Base-by-base conservation (phyloP, 1,284 basidiomycete species). In the Cryptococcus sp. region DNA sequence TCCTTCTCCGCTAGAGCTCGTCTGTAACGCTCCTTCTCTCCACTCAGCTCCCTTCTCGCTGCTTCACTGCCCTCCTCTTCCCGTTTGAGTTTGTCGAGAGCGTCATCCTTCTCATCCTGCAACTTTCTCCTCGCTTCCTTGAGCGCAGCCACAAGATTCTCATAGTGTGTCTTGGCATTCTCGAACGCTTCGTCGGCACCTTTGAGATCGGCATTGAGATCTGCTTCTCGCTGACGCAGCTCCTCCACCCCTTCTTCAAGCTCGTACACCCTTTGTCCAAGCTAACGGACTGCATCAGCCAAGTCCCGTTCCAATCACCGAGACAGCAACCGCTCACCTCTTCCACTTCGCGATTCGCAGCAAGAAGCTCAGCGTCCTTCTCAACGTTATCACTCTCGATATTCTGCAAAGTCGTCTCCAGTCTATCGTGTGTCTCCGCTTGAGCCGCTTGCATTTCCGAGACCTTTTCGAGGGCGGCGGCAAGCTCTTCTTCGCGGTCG, bases 301-400 rank as follows among this genome's bases (percentile, higher is more conserved):
- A 13, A 34, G 16, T 22, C 3, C 17, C 17, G n/a, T 6, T 29
- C 15, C 25, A n/a, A 52, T 40, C 23, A 25, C 50, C 20, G 23
- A 38, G 41, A 25, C 15, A 19, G 26, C 17, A 38, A 56, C 17
- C 13, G 63, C 75, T 66, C 53, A 78, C 77, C 64, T 84, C 86
- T 76, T 91, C 86, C 34, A 95, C 84, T 46, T 89, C 87, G 23
- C 84, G 80, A 66, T 89, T 89, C 17, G 88, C 81, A 37, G 82
- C 81, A 4, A 75, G 50, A 4, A 77, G 62, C 57, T 79, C 77
- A 5, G 65, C 70, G 23, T 79, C 75, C 59, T 74, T 77, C 46
- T 74, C 75, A 2, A 59, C 68, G 46, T 74, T 72, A 54, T 79
- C 77, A 43, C 61, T 48, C 58, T 79, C 74, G 46, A 77, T 74